These are phyloP conservation scores for Microdochium paspali DNA, from an alignment of 2,329 filamentous ascomycete species.

Conservation along the genomic window DNA sequence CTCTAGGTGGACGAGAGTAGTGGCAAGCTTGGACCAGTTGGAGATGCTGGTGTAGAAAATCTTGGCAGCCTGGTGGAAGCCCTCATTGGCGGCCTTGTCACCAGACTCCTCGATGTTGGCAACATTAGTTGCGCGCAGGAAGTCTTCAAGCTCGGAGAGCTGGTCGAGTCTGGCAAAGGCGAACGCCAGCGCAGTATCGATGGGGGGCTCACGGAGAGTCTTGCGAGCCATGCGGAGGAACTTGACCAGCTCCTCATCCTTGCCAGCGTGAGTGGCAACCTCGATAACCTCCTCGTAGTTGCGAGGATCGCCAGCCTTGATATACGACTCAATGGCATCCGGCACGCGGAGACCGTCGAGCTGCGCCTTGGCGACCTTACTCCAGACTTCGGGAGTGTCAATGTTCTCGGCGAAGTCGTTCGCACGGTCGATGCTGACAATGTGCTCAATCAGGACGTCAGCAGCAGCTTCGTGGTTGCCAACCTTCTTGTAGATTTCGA, in stretches of 20 bases:
- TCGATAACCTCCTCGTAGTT: constrained; percentile 96
- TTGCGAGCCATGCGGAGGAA: constrained; percentile 96
- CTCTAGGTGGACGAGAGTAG: constrained; percentile 90
- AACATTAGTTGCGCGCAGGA: constrained; percentile 85
- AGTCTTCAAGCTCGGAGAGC: constrained; percentile 89
- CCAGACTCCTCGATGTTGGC: constrained; percentile 93
- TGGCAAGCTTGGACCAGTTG: constrained; percentile 98
- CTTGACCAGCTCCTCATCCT: constrained; percentile 96
- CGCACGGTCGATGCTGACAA: constrained; percentile 95
- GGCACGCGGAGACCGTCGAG: constrained; percentile 87
- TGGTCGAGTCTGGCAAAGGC: constrained; percentile 88
- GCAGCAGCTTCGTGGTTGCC: constrained; percentile 79
- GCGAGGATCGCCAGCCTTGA: constrained; percentile 83
- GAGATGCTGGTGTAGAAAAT: constrained; percentile 98
- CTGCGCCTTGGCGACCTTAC: constrained; percentile 95
- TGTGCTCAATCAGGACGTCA: constrained; percentile 87
- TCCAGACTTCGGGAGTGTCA: constrained; percentile 93
- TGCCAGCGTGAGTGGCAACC: constrained; percentile 86
- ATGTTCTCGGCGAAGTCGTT: constrained; percentile 94
- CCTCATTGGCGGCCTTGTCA: constrained; percentile 95
- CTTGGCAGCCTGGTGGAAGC: constrained; percentile 91
- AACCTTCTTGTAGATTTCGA: constrained; percentile 98
- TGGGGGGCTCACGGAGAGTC: constrained; percentile 84
- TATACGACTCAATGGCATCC: constrained; percentile 94
- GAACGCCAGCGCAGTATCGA: constrained; percentile 92